Percentiles rank a stretch among this genome's conserved stretches.
Conservation (phyloP, 2,329 filamentous ascomycete species). For the Lachnellula arida region DNA sequence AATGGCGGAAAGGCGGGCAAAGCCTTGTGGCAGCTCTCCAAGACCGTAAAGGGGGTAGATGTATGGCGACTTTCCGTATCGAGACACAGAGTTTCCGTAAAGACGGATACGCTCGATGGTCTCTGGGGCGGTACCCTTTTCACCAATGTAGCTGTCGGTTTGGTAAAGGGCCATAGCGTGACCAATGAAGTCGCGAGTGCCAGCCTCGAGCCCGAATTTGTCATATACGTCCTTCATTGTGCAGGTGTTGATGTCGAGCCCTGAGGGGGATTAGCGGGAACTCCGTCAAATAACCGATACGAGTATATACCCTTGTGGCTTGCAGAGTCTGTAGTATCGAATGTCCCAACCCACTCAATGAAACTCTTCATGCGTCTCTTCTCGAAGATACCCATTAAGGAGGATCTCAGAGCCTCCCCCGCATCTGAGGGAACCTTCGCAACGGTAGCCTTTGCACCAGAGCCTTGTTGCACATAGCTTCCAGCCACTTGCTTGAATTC, state of each 20-base stretch:
- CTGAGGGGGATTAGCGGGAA: slow-evolving; percentile 41
- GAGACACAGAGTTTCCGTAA: slow-evolving; percentile 95
- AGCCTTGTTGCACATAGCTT: slow-evolving; percentile 90
- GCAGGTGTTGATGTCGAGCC: slow-evolving; percentile 70
- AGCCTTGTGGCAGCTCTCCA: slow-evolving; percentile 94
- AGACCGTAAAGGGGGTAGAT: slow-evolving; percentile 99
- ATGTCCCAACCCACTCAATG: slow-evolving; percentile 89
- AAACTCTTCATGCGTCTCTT: slow-evolving; percentile 97
- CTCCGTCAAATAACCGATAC: not conserved
- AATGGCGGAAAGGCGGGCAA: slow-evolving; percentile 94
- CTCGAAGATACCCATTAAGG: slow-evolving; percentile 95
- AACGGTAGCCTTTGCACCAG: slow-evolving; percentile 78
- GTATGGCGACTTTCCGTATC: slow-evolving; percentile 98
- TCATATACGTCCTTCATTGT: slow-evolving; percentile 99
- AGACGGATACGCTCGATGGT: slow-evolving; percentile 88
- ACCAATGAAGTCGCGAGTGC: slow-evolving; percentile 92
- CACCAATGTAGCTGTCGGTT: slow-evolving; percentile 79
- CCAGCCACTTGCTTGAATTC: slow-evolving; percentile 94
- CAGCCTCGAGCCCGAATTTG: slow-evolving; percentile 88
- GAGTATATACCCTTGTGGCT: slow-evolving; percentile 76
- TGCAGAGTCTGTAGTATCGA: slow-evolving; percentile 73
- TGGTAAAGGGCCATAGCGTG: slow-evolving; percentile 97
- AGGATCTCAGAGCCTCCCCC: slow-evolving; percentile 82
- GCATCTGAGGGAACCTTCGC: slow-evolving; percentile 97
- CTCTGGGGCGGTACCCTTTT: slow-evolving; percentile 70